These are phyloP conservation scores for Botrytis byssoidea DNA, from an alignment of 2,329 filamentous ascomycete genomes.

Conservation along the genomic window DNA sequence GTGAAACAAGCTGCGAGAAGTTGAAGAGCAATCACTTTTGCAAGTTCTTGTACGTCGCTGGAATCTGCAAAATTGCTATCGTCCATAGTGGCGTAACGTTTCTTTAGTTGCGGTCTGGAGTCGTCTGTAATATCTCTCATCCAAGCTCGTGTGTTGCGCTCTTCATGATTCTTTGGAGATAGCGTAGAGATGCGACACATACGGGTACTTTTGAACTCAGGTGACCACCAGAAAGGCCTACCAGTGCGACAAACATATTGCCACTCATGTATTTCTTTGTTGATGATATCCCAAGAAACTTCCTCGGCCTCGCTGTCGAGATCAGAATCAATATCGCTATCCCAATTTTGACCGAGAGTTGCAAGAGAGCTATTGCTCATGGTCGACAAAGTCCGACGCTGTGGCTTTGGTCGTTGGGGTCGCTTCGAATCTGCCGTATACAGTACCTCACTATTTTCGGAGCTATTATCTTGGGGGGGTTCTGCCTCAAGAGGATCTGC, in stretches of 20 bases:
- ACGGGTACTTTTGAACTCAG: conserved; percentile 30
- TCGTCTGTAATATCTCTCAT: conserved; percentile 3
- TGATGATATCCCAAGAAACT: conserved; percentile 34
- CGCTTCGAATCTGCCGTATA: conserved; percentile 27
- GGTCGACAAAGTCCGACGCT: conserved; percentile 31
- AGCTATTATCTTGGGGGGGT: conserved; percentile 21
- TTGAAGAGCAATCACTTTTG: conserved; percentile 37
- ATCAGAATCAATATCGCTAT: conserved; percentile 15
- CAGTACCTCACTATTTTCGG: conserved; percentile 32
- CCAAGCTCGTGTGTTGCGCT: conserved; percentile 24
- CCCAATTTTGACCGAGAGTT: conserved; percentile 24
- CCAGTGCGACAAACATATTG: conserved; percentile 37
- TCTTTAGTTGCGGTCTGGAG: conserved; percentile 21
- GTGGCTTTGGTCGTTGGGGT: conserved; percentile 13
- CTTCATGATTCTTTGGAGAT: conserved; percentile 16
- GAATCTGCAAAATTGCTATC: conserved; percentile 31
- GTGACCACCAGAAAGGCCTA: conserved; percentile 39
- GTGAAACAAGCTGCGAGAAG: conserved; percentile 39
- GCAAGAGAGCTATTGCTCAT: conserved; percentile 29
- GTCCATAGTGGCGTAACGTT: conserved; percentile 29
- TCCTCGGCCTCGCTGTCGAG: conserved; percentile 24
- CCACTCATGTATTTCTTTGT: conserved; percentile 38
- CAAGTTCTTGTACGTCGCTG: conserved; percentile 31
- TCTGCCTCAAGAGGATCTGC: conserved; percentile 2
- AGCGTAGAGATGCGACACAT: conserved; percentile 23